Conservation (phyloP, 257 asterid genomes). For the Paraleonurus japonicus region DNA sequence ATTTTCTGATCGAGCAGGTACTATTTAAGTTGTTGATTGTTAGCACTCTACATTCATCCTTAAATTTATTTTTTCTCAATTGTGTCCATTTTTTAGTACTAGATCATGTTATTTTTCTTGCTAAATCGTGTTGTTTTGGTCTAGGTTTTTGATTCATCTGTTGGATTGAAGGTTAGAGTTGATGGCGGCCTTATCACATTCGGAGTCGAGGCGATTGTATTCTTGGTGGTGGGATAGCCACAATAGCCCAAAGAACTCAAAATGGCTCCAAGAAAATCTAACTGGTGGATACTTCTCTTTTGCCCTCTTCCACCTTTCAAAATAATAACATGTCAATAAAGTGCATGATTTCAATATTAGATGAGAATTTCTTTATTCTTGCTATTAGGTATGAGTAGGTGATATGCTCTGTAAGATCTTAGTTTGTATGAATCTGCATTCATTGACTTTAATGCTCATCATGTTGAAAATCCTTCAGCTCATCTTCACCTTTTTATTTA, state of each 20-base stretch:
- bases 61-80: not conserved
- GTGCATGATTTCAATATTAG: not conserved
- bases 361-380: not conserved
- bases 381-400: not conserved
- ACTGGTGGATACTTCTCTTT: conserved; percentile 41
- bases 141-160: too few species aligned
- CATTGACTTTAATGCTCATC: not conserved
- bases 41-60: not conserved
- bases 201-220: conserved; percentile 70
- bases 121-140: conserved; percentile 7
- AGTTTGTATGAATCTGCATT: not conserved
- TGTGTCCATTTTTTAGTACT: not conserved
- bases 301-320: not conserved
- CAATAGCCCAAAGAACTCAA: conserved; percentile 86
- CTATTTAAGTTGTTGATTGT: not conserved
- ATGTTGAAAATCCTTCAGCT: not conserved
- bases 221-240: conserved; percentile 99
- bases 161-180: too few species aligned
- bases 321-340: not conserved
- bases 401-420: not conserved
- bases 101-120: conserved; percentile 9
- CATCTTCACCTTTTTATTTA: not conserved
- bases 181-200: conserved; percentile 60
- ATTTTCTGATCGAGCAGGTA: conserved; percentile 27
- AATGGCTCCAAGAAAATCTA: conserved; percentile 97